Base-by-base conservation (phyloP, 106 monocot species). In the Hemerocallis citrina region DNA sequence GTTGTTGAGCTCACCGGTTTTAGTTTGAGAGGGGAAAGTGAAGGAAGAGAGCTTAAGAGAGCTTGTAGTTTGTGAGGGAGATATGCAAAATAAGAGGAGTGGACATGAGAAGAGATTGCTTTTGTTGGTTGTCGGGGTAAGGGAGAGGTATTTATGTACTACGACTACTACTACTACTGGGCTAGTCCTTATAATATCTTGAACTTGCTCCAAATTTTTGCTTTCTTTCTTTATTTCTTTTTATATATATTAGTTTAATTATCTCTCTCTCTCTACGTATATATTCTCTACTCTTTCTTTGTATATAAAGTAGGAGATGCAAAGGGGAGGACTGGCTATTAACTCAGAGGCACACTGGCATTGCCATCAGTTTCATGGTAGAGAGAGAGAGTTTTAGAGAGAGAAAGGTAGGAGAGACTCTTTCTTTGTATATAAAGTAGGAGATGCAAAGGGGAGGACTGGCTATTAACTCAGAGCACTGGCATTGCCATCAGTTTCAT, bases 381-480 rank as follows among this genome's bases (percentile, higher is more conserved):
- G 41, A 67, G 55, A 31, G 66, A 52, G 54, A 41, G n/a, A 32
- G 48, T n/a, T n/a, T n/a, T n/a, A n/a, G n/a, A n/a, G n/a, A n/a
- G n/a, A n/a, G n/a, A n/a, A n/a, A n/a, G n/a, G n/a, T n/a, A n/a
- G n/a, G n/a, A n/a, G n/a, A n/a, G n/a, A n/a, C 54, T 54, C 15
- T 16, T 5, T 24, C n/a, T n/a, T n/a, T n/a, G n/a, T n/a, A n/a
- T n/a, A n/a, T n/a, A 30, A 16, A 32, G 5, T 15, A 29, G 13
- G n/a, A 59, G 38, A 59, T 59, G 21, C 54, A 54, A 43, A n/a
- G 29, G 37, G 41, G 42, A 6, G 42, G 41, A 35, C 34, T 37
- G 57, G 57, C 34, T 57, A 33, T 58, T 68, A 68, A 59, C 68
- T 68, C 68, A 68, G 25, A 58, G 34, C 48, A n/a, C n/a, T n/a